Evolutionary conservation across 306 rosid genomes (phyloP).

Genomic region (Begonia peltatifolia): DNA sequence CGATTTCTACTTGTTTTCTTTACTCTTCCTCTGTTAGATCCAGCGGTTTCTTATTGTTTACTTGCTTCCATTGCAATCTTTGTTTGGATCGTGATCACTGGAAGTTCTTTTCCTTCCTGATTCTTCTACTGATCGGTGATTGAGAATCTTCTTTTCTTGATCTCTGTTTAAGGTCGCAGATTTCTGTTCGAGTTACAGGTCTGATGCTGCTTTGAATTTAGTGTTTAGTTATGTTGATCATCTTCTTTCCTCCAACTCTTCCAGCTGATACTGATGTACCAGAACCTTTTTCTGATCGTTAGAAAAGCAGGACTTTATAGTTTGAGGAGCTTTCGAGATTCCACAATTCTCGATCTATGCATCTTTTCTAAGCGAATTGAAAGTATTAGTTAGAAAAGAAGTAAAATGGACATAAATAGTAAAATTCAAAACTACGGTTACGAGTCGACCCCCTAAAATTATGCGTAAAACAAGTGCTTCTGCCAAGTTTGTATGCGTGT

Average conservation of each 20-base stretch:
- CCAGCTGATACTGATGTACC: neutral
- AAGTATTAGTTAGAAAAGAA: too few species aligned
- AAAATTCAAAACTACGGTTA: too few species aligned
- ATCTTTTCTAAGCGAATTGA: too few species aligned
- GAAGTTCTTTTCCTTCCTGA: neutral
- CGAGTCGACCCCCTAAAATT: too few species aligned
- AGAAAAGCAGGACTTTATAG: neutral
- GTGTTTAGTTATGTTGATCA: neutral
- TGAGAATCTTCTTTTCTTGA: neutral
- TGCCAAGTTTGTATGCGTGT: too few species aligned
- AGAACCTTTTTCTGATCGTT: neutral
- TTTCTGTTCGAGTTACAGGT: constrained; percentile 1
- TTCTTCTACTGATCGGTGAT: neutral
- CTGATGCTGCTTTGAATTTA: neutral
- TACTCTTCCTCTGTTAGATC: constrained; percentile 3
- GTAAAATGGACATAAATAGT: too few species aligned
- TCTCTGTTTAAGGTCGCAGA: neutral
- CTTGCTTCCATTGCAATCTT: neutral
- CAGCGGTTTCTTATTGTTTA: neutral
- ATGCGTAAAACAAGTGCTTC: too few species aligned
- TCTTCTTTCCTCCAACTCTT: too few species aligned
- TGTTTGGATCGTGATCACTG: neutral
- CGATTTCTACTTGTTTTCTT: neutral
- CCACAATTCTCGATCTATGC: too few species aligned
- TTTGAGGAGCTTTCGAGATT: constrained; percentile 1